phyloP scores from a whole-genome alignment of 2,329 filamentous ascomycete genomes.

The Microdochium nivale region DNA sequence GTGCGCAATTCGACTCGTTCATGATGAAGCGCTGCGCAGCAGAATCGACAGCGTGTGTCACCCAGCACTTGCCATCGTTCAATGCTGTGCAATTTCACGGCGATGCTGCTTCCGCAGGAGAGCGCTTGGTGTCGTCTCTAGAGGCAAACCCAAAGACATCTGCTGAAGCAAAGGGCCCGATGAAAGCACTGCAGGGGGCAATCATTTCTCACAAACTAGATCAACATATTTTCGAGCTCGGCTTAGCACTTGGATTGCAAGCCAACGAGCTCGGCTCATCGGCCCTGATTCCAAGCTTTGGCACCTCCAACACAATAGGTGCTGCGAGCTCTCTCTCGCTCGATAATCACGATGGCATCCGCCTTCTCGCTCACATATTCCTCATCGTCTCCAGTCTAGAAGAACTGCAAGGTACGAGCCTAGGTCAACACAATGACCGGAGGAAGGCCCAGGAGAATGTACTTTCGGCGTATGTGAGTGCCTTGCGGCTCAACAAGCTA shows the following conservation, averaged over 20 bases:
- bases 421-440: constrained; percentile 24
- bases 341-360: constrained; percentile 54
- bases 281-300: constrained; percentile 31
- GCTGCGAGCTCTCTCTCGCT: constrained; percentile 42
- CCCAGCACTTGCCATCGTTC: constrained; percentile 52
- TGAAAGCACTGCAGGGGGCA: constrained; percentile 70
- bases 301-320: constrained; percentile 22
- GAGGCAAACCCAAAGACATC: constrained; percentile 46
- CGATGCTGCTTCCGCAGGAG: constrained; percentile 41
- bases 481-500: constrained; percentile 63
- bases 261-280: constrained; percentile 35
- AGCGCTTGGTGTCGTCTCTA: constrained; percentile 51
- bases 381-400: constrained; percentile 61
- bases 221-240: constrained; percentile 50
- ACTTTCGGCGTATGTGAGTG: constrained; percentile 73
- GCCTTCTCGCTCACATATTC: constrained; percentile 59
- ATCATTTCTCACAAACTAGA: constrained; percentile 58
- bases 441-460: constrained; percentile 60
- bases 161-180: constrained; percentile 52
- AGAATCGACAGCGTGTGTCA: constrained; percentile 41
- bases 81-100: constrained; percentile 57
- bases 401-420: constrained; percentile 36
- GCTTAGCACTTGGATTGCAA: constrained; percentile 37
- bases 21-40: constrained; percentile 46
- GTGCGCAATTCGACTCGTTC: constrained; percentile 71